These are phyloP conservation scores for Cryptococcus wingfieldii DNA, from an alignment of 1,284 basidiomycete species.

Conservation along the genomic window DNA sequence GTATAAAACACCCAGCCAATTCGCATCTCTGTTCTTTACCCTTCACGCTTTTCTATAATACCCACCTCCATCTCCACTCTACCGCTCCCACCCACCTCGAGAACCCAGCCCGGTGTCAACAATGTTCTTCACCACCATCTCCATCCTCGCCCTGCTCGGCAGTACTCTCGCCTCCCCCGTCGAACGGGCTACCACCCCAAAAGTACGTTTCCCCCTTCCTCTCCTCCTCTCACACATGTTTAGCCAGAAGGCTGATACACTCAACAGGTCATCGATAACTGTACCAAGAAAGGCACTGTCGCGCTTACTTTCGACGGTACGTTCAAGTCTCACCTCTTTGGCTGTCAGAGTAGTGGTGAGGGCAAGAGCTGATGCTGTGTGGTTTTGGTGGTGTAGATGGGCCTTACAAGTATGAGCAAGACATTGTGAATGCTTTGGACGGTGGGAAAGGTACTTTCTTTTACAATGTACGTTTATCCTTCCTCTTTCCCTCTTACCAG, in stretches of 20 bases:
- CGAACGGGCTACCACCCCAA: constrained; percentile 2
- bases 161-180: constrained; percentile 10
- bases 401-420: constrained; percentile 50
- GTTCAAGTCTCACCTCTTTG: constrained; percentile 6
- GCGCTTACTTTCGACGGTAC: constrained; percentile 55
- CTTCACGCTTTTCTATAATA: too few species aligned
- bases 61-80: background rate
- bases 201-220: background rate
- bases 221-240: constrained; percentile 12
- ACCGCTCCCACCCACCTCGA: background rate
- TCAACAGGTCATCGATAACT: constrained; percentile 35
- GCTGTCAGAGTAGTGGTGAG: background rate
- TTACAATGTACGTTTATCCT: constrained; percentile 48
- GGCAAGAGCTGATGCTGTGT: background rate
- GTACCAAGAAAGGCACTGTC: constrained; percentile 32
- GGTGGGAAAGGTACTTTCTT: constrained; percentile 58
- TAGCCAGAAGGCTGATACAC: constrained; percentile 1
- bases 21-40: too few species aligned
- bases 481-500: background rate
- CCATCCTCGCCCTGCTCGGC: constrained; percentile 17
- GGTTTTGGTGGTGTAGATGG: constrained; percentile 47
- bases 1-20: too few species aligned
- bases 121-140: constrained; percentile 3
- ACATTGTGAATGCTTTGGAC: constrained; percentile 50
- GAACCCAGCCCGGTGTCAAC: background rate